A percentile compares a stretch with the other conserved stretches of the same genome.
Evolutionary conservation across 2,329 filamentous ascomycete species (phyloP).

Genomic region (Venturia effusa): DNA sequence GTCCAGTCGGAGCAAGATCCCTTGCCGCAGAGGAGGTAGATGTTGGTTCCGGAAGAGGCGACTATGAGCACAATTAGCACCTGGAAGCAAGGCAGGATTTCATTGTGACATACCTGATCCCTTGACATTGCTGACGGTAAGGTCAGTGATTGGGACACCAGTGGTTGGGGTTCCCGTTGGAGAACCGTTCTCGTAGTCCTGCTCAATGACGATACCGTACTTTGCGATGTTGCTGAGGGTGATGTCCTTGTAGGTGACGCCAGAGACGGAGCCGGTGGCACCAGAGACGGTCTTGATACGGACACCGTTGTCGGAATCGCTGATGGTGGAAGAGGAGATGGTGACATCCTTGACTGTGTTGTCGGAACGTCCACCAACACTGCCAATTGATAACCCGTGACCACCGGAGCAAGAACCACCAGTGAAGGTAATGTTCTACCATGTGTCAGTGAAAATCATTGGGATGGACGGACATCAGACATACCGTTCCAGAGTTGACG

Average conservation of each 20-base stretch:
- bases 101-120: constrained; percentile 22
- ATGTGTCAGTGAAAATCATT: background rate
- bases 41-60: constrained; percentile 23
- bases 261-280: constrained; percentile 40
- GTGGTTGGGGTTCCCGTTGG: constrained; percentile 35
- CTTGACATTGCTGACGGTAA: constrained; percentile 31
- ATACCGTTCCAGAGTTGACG: constrained; percentile 41
- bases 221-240: constrained; percentile 32
- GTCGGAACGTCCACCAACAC: constrained; percentile 44
- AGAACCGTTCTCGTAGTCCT: constrained; percentile 40
- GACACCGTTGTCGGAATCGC: constrained; percentile 44
- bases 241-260: constrained; percentile 38
- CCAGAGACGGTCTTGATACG: constrained; percentile 47
- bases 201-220: constrained; percentile 42
- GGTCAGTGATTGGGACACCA: constrained; percentile 35
- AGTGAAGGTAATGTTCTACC: constrained; percentile 22
- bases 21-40: constrained; percentile 45
- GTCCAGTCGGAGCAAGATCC: constrained; percentile 43
- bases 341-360: constrained; percentile 45
- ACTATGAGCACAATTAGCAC: constrained; percentile 19
- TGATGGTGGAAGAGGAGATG: constrained; percentile 38
- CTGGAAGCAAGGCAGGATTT: too few species aligned
- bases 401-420: constrained; percentile 38
- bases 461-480: background rate
- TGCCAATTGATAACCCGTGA: constrained; percentile 50